Evolutionary conservation across 495 filamentous ascomycete species (phyloP), one percentile per base, ranked within the genome.

Genomic region (Astrothelium subdiscretum): DNA sequence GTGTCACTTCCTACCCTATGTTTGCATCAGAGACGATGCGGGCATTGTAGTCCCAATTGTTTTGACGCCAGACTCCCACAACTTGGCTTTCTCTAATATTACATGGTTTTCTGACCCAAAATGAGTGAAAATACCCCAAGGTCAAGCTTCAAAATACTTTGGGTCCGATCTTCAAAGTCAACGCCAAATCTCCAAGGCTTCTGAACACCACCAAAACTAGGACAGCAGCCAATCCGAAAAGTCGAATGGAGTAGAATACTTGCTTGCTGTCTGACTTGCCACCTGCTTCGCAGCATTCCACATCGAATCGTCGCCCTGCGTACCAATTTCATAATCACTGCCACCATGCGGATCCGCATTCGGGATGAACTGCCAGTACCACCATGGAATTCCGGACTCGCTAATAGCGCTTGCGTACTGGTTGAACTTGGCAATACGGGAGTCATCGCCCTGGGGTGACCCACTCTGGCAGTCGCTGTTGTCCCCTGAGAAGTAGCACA

Each of bases 321-420:
- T 48, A 10, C 43, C 43, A 22, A 48, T 48, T 18, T 48, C 43
- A 22, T 48, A 48, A 20, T 48, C 43, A 48, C 43, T 48, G n/a
- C 43, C 43, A 0, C 1, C 43, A 0, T 18, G 13, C n/a, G 69
- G 69, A 29, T 70, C 68, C 12, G 62, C 63, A 35, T 70, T 71
- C 2, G 68, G 69, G 12, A 71, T 60, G 22, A 71, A 68, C 60
- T 71, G 68, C 69, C 68, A 71, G 29, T 71, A 71, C 44, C 65
- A 64, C 68, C 68, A 71, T 8, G 69, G 68, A 31, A 71, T 71
- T 27, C 68, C 69, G 42, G 68, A 67, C 51, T 61, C 63, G 27
- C 62, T 70, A 26, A 71, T 68, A 5, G 65, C 48, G 12, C 35
- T 43, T 1, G 62, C 62, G 24, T 42, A 64, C 12, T 61, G 42